A percentile compares a stretch with the other conserved stretches of the same genome.
Conservation (phyloP, 768 basidiomycete genomes). For the Leccinellum rugosiceps region DNA sequence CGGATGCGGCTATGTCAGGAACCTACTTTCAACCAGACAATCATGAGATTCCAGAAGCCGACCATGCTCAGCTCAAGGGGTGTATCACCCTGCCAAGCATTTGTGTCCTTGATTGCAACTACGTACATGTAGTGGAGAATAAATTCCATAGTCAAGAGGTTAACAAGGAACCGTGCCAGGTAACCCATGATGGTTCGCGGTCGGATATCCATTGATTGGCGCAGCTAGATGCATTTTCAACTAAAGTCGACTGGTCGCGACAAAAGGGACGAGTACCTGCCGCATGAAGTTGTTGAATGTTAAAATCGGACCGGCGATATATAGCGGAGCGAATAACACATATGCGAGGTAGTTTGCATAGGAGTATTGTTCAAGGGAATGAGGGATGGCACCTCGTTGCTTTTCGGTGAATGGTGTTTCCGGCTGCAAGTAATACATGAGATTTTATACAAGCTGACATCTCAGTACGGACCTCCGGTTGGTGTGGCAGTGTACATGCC, state of each 20-base stretch:
- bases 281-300: constrained; percentile 94
- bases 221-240: constrained; percentile 43
- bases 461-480: constrained; percentile 39
- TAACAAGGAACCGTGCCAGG: constrained; percentile 63
- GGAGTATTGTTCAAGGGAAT: constrained; percentile 58
- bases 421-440: constrained; percentile 18
- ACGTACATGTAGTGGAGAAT: constrained; percentile 95
- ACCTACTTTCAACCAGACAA: constrained; percentile 93
- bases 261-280: constrained; percentile 57
- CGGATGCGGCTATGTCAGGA: neutral
- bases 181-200: constrained; percentile 48
- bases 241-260: neutral
- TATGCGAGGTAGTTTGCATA: constrained; percentile 79
- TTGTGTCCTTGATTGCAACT: constrained; percentile 89
- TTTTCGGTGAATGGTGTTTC: constrained; percentile 47
- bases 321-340: constrained; percentile 88
- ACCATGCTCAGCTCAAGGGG: constrained; percentile 86
- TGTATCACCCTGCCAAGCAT: constrained; percentile 75
- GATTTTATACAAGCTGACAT: neutral
- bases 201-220: constrained; percentile 50
- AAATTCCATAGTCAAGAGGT: constrained; percentile 83
- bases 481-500: constrained; percentile 49
- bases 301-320: constrained; percentile 94
- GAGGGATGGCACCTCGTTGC: constrained; percentile 54
- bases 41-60: constrained; percentile 94